Conservation (phyloP, 148 eudicot species). For the Heliamphora exappendiculata region DNA sequence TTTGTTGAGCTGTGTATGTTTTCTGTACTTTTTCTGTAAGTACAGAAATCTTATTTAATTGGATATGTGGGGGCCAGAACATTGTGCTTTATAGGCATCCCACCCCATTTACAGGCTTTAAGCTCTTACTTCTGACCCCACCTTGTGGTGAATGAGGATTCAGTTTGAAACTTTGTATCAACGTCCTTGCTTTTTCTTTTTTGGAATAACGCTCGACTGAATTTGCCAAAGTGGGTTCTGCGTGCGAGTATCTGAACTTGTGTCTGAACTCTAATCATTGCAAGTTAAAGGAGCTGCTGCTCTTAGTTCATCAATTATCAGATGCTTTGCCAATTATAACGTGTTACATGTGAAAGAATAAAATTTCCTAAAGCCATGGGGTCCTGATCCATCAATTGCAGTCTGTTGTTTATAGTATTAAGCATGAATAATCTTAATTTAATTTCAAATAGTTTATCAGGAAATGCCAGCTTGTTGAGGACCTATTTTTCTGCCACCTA, state of each 20-base stretch:
- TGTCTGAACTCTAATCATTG: not conserved
- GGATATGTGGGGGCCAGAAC: not conserved
- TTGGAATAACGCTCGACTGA: not conserved
- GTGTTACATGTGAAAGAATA: not conserved
- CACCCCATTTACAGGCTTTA: not conserved
- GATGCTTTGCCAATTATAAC: not conserved
- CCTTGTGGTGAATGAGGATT: not conserved
- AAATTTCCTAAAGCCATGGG: not conserved
- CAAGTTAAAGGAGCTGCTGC: not conserved
- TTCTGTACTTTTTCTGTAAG: not conserved
- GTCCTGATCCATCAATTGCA: slow-evolving; percentile 4
- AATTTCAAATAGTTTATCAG: not conserved
- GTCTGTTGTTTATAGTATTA: not conserved
- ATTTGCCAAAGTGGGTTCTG: not conserved
- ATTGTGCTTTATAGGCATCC: not conserved
- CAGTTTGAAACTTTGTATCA: not conserved
- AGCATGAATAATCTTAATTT: not conserved
- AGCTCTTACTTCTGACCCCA: not conserved
- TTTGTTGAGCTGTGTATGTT: slow-evolving; percentile 2
- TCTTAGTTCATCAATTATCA: not conserved
- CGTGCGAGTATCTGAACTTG: not conserved
- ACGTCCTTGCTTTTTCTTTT: not conserved
- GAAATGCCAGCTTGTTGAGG: not conserved
- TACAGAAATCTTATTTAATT: not conserved
- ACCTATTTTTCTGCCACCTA: not conserved